phyloP scores from a whole-genome alignment of 129 eudicot species.

The Flaveria bidentis region DNA sequence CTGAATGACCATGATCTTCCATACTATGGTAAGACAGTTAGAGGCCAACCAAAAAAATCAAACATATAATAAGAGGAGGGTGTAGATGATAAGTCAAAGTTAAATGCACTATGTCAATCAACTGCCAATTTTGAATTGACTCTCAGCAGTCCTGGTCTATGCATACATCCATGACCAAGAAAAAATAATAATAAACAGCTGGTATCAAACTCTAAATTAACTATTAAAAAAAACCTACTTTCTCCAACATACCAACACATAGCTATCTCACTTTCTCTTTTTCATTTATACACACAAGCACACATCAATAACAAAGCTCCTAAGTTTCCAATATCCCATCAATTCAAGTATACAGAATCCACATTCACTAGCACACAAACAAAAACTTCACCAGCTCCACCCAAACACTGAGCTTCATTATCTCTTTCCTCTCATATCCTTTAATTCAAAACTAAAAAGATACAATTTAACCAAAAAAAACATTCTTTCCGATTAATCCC shows the following conservation, averaged over 20 bases:
- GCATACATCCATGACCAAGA: not conserved
- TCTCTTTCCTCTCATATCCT: conserved; percentile 1
- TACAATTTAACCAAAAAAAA: not conserved
- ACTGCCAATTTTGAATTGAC: not conserved
- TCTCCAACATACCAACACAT: conserved; percentile 12
- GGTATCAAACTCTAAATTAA: not conserved
- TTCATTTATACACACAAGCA: not conserved
- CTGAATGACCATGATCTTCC: conserved; percentile 5
- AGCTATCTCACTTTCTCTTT: conserved; percentile 19
- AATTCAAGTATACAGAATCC: conserved; percentile 1
- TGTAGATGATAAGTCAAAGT: not conserved
- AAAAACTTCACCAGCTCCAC: conserved; percentile 6
- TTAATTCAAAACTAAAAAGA: conserved; percentile 1
- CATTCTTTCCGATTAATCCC: conserved; percentile 10
- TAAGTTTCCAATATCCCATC: not conserved
- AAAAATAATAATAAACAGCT: not conserved
- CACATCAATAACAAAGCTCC: not conserved
- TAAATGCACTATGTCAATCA: not conserved
- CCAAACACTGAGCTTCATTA: conserved; percentile 19
- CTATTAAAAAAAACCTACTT: not conserved
- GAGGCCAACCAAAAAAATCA: not conserved
- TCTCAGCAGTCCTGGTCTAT: not conserved
- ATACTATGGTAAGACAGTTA: not conserved
- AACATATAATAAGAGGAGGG: not conserved
- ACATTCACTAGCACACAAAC: conserved; percentile 10